Conservation (phyloP, 495 filamentous ascomycete species). For the Geoglossum glabrum region DNA sequence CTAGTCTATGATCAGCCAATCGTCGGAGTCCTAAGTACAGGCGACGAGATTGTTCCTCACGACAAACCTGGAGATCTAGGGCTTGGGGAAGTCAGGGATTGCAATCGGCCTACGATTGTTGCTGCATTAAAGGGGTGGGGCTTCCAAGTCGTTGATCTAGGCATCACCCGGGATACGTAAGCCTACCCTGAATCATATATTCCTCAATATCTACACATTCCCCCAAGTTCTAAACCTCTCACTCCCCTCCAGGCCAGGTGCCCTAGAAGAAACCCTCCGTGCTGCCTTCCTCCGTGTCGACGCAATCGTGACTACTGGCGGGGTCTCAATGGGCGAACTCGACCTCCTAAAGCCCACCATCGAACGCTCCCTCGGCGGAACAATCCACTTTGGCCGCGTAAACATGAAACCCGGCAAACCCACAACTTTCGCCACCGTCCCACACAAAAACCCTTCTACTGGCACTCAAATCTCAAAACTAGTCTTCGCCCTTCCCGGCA, state of each 20-base stretch:
- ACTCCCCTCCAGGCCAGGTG: slow-evolving; percentile 27
- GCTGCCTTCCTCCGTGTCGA: slow-evolving; percentile 53
- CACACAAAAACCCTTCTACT: slow-evolving; percentile 26
- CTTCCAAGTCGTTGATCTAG: slow-evolving; percentile 64
- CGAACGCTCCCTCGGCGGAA: slow-evolving; percentile 73
- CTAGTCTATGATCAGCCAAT: slow-evolving; percentile 54
- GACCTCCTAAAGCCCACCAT: slow-evolving; percentile 95
- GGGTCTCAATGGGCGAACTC: slow-evolving; percentile 95
- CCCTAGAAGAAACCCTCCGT: slow-evolving; percentile 56
- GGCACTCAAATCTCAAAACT: slow-evolving; percentile 35
- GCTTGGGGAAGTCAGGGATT: slow-evolving; percentile 78
- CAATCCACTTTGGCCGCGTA: slow-evolving; percentile 91
- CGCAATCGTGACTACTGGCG: slow-evolving; percentile 79
- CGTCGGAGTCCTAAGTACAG: slow-evolving; percentile 80
- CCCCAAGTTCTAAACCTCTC: background rate
- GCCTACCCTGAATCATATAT: slow-evolving; percentile 6
- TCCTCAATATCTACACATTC: no score
- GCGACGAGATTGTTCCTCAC: slow-evolving; percentile 79
- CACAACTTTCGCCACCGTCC: slow-evolving; percentile 85
- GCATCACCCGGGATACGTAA: slow-evolving; percentile 63
- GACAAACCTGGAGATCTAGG: slow-evolving; percentile 38
- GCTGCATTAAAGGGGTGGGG: slow-evolving; percentile 57
- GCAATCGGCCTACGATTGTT: slow-evolving; percentile 71
- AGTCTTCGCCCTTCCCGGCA: slow-evolving; percentile 84
- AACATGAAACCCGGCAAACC: slow-evolving; percentile 97